Conservation (phyloP, 257 asterid genomes). For the Linderniella brevidens region DNA sequence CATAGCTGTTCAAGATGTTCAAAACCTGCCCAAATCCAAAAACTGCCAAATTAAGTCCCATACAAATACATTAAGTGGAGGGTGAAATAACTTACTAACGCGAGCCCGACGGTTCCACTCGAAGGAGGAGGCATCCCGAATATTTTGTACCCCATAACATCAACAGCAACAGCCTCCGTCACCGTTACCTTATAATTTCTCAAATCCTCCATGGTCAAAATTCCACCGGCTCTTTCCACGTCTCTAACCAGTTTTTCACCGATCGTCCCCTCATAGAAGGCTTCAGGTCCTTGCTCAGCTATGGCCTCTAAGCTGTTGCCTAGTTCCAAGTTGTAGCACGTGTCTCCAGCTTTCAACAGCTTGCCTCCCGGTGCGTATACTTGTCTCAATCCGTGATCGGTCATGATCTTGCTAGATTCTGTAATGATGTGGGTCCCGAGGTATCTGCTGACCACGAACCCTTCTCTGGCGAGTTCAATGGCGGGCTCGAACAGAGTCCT, state of each 20-base stretch:
- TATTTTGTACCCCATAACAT: constrained; percentile 58
- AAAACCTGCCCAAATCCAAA: constrained; percentile 37
- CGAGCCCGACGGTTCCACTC: constrained; percentile 67
- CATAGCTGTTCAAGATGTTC: constrained; percentile 45
- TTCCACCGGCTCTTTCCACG: constrained; percentile 64
- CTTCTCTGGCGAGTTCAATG: constrained; percentile 61
- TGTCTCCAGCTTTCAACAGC: constrained; percentile 49
- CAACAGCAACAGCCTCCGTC: constrained; percentile 34
- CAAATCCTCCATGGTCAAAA: constrained; percentile 68
- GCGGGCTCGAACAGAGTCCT: constrained; percentile 49
- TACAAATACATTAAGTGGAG: neutral
- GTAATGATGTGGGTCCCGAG: constrained; percentile 23
- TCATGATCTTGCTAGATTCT: constrained; percentile 15
- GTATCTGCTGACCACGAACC: constrained; percentile 52
- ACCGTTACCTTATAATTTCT: constrained; percentile 43
- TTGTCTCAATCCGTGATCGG: constrained; percentile 49
- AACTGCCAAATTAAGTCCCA: neutral
- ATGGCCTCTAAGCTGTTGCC: constrained; percentile 52
- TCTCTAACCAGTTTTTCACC: constrained; percentile 54
- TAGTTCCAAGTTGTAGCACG: constrained; percentile 63
- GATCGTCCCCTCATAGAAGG: constrained; percentile 54
- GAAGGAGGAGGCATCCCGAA: constrained; percentile 96
- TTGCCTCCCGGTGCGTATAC: constrained; percentile 63
- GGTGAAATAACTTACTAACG: constrained; percentile 39
- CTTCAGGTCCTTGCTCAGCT: constrained; percentile 62